These are phyloP conservation scores for Helicosporidium sp. DNA, from an alignment of 139 green algal species.

Conservation along the genomic window DNA sequence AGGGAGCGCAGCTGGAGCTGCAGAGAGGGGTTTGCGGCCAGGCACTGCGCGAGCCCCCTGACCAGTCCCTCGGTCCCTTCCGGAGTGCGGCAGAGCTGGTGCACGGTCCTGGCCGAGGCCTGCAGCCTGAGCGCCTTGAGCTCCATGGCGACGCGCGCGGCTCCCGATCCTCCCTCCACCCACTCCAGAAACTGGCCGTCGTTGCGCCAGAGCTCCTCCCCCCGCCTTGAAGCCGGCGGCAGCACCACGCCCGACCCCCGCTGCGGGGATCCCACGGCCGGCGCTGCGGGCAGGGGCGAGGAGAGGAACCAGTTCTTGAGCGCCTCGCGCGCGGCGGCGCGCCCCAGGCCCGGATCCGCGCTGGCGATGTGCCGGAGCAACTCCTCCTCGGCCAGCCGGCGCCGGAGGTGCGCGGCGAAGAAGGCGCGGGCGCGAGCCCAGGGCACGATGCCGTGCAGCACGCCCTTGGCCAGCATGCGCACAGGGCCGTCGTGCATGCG, in stretches of 20 bases:
- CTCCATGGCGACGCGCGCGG: conserved; percentile 34
- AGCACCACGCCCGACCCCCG: too few species aligned
- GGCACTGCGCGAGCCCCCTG: conserved; percentile 20
- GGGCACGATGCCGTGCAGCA: conserved; percentile 65
- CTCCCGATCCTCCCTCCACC: conserved; percentile 36
- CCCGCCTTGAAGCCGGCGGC: not conserved
- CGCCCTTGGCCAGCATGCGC: conserved; percentile 81
- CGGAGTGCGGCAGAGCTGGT: conserved; percentile 18
- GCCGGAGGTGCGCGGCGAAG: conserved; percentile 57
- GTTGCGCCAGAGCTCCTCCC: conserved; percentile 9
- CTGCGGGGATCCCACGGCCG: not conserved
- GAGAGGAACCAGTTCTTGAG: conserved; percentile 22
- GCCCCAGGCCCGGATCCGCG: conserved; percentile 12
- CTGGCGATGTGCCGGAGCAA: conserved; percentile 33
- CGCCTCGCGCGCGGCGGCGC: conserved; percentile 8
- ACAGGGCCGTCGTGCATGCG: conserved; percentile 88
- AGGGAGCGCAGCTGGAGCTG: conserved; percentile 28
- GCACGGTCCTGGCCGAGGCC: conserved; percentile 22
- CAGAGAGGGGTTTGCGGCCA: conserved; percentile 29
- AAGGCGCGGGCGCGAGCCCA: conserved; percentile 63
- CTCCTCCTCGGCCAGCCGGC: conserved; percentile 46
- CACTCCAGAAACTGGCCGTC: conserved; percentile 48
- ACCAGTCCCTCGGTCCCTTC: conserved; percentile 46
- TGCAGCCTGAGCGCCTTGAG: conserved; percentile 33
- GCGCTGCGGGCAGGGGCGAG: not conserved